Percentiles rank a stretch among this genome's conserved stretches.
Evolutionary conservation across 179 eudicot species (phyloP).

Genomic region (Amaranthus tricolor): DNA sequence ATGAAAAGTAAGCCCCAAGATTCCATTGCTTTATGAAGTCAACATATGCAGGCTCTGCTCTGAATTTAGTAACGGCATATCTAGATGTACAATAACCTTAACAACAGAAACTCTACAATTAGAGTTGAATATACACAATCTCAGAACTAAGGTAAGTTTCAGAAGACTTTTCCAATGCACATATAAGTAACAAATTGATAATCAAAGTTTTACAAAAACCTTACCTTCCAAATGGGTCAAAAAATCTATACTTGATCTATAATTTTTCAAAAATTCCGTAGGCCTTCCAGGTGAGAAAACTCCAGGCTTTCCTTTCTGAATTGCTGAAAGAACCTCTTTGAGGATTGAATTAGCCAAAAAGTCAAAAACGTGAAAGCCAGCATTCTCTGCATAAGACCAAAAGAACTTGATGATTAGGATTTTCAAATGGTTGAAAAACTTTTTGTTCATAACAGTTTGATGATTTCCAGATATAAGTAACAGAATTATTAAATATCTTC

Average conservation of each 20-base stretch:
- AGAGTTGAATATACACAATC: conserved; percentile 5
- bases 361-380: conserved; percentile 98
- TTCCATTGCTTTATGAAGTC: conserved; percentile 99
- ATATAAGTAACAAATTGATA: background rate
- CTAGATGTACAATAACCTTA: conserved; percentile 83
- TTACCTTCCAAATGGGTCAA: conserved; percentile 88
- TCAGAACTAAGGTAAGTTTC: background rate
- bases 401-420: conserved; percentile 9
- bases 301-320: conserved; percentile 92
- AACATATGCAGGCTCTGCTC: conserved; percentile 73
- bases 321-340: conserved; percentile 76
- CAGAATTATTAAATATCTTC: background rate
- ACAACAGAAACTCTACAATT: conserved; percentile 32
- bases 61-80: conserved; percentile 69
- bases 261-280: conserved; percentile 80
- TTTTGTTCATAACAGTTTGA: background rate
- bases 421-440: background rate
- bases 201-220: background rate
- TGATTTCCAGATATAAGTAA: background rate
- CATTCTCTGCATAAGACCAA: conserved; percentile 66
- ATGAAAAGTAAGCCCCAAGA: conserved; percentile 88
- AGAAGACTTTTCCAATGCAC: conserved; percentile 2
- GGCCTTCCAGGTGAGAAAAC: conserved; percentile 99
- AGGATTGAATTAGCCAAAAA: conserved; percentile 94
- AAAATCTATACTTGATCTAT: conserved; percentile 81